A percentile compares a stretch with the other conserved stretches of the same genome.
Conservation (phyloP, 345 rosid genomes). For the Conringia planisiliqua region DNA sequence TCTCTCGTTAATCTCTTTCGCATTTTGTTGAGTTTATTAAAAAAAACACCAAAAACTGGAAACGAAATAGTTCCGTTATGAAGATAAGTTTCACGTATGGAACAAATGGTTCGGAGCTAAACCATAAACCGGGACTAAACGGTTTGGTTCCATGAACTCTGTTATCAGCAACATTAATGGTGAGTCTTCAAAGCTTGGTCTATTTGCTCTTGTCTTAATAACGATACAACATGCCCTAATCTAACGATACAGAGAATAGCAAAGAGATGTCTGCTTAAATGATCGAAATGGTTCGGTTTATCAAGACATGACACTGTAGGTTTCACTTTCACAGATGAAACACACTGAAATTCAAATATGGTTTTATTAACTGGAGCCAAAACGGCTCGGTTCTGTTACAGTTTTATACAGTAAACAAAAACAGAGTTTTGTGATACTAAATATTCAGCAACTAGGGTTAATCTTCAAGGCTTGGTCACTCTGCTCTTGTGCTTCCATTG, state of each 20-base stretch:
- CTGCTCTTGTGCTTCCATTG: conserved; percentile 40
- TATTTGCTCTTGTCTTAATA: too few species aligned
- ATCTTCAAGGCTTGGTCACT: conserved; percentile 22
- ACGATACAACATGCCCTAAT: too few species aligned
- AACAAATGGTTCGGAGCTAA: too few species aligned
- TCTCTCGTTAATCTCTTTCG: not conserved
- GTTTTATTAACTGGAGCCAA: not conserved
- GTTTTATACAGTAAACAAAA: too few species aligned
- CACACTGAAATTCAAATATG: not conserved
- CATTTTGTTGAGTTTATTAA: not conserved
- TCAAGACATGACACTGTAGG: not conserved
- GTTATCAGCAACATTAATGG: too few species aligned
- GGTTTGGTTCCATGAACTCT: too few species aligned
- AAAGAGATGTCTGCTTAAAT: too few species aligned
- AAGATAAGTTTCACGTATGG: not conserved
- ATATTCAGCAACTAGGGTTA: not conserved
- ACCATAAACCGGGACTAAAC: too few species aligned
- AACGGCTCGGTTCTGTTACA: not conserved
- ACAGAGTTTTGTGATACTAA: not conserved
- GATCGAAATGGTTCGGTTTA: too few species aligned
- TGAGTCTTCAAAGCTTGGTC: too few species aligned
- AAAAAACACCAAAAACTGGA: not conserved
- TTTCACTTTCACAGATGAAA: not conserved
- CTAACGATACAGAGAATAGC: too few species aligned
- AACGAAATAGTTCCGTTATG: not conserved